These are phyloP conservation scores for Pterocarpus santalinus DNA, from an alignment of 306 rosid species.

Conservation along the genomic window DNA sequence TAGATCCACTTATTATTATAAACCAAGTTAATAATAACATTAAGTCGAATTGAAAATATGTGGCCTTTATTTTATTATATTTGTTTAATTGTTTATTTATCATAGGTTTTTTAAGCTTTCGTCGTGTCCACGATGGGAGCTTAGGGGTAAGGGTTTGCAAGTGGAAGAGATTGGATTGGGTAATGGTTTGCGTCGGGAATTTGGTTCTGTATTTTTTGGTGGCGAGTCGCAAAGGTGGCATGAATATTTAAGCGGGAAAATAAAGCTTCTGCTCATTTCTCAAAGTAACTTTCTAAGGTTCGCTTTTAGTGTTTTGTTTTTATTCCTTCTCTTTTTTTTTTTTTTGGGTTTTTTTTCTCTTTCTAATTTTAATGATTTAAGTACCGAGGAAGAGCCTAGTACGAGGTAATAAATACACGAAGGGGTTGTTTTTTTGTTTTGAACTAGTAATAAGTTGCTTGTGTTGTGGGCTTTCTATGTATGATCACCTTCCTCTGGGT, in stretches of 20 bases:
- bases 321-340: not conserved
- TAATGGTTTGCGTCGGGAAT: constrained; percentile 40
- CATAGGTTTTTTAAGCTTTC: constrained; percentile 55
- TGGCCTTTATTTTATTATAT: not conserved
- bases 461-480: constrained; percentile 45
- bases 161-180: constrained; percentile 33
- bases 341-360: not conserved
- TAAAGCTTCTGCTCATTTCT: constrained; percentile 28
- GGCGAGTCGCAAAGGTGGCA: constrained; percentile 35
- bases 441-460: constrained; percentile 7
- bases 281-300: constrained; percentile 55
- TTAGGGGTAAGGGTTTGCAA: constrained; percentile 46
- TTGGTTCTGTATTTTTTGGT: constrained; percentile 44
- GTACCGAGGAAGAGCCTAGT: constrained; percentile 47
- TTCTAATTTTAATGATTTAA: constrained; percentile 42
- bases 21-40: not conserved
- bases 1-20: no score
- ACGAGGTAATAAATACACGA: constrained; percentile 40
- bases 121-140: constrained; percentile 43
- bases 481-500: constrained; percentile 39
- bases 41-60: not conserved
- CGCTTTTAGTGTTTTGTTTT: not conserved
- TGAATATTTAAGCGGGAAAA: constrained; percentile 53
- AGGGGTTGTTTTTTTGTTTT: not conserved
- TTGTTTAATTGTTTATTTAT: not conserved